Evolutionary conservation across 495 filamentous ascomycete genomes (phyloP).

Genomic region (Pseudomonodictys pantanalensis): DNA sequence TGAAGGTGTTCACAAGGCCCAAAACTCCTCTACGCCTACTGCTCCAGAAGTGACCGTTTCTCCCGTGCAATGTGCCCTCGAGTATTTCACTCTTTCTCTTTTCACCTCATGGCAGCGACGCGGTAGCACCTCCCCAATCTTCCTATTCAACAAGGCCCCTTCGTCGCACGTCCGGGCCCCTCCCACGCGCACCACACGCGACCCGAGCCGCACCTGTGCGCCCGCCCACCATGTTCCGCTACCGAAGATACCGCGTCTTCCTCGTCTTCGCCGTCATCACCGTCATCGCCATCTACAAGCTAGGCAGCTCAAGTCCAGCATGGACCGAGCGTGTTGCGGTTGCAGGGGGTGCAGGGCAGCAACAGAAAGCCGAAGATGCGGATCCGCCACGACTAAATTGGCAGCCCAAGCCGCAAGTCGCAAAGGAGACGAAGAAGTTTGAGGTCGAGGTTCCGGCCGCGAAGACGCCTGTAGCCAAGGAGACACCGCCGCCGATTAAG

Average conservation of each 20-base stretch:
- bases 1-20: too few species aligned
- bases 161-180: neutral
- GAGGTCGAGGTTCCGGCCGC: conserved; percentile 18
- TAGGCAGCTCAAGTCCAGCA: conserved; percentile 39
- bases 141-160: neutral
- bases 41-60: neutral
- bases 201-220: neutral
- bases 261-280: conserved; percentile 66
- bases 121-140: neutral
- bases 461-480: neutral
- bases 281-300: conserved; percentile 64
- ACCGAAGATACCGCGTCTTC: conserved; percentile 74
- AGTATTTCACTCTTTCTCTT: neutral
- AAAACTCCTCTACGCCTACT: neutral
- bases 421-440: conserved; percentile 26
- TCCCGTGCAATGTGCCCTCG: neutral
- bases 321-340: too few species aligned
- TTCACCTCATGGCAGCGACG: neutral
- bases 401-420: conserved; percentile 23
- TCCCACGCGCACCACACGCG: conserved; percentile 18
- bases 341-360: neutral
- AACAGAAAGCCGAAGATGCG: conserved; percentile 42
- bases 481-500: conserved; percentile 20
- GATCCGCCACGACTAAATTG: conserved; percentile 30
- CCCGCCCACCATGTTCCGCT: conserved; percentile 59